These are phyloP conservation scores for Chrysoporthe deuterocubensis DNA, from an alignment of 2,329 filamentous ascomycete genomes.

Conservation along the genomic window DNA sequence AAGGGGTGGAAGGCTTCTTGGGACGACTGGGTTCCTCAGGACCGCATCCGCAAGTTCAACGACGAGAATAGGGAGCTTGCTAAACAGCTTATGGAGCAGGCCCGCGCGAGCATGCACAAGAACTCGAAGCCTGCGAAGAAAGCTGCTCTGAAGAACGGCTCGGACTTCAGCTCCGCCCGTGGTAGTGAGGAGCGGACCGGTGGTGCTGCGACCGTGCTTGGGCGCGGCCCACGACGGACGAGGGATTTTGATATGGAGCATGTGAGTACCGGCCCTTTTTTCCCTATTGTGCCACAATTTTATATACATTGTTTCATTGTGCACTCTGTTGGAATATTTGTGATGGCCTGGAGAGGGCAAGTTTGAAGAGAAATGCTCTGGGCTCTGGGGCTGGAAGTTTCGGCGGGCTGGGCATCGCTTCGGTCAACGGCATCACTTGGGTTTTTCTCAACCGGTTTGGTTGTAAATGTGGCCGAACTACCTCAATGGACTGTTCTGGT, in stretches of 20 bases:
- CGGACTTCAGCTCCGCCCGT: constrained; percentile 66
- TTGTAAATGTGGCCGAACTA: constrained; percentile 5
- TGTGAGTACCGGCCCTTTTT: constrained; percentile 55
- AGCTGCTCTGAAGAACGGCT: constrained; percentile 55
- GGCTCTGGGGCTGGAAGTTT: background rate
- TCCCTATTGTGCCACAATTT: constrained; percentile 20
- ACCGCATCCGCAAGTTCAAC: constrained; percentile 90
- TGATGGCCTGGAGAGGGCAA: background rate
- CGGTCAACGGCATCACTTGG: background rate
- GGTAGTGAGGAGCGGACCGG: constrained; percentile 79
- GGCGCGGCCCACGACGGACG: constrained; percentile 72
- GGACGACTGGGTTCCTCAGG: constrained; percentile 97
- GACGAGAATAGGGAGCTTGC: constrained; percentile 95
- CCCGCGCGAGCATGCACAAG: constrained; percentile 62
- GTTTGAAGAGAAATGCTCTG: background rate
- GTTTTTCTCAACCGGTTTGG: background rate
- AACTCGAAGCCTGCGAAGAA: constrained; percentile 45
- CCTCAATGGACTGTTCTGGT: background rate
- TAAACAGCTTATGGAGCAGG: constrained; percentile 70
- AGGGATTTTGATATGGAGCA: constrained; percentile 84
- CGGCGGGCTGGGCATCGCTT: background rate
- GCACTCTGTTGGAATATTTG: background rate
- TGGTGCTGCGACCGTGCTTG: constrained; percentile 61
- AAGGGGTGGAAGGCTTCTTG: constrained; percentile 99
- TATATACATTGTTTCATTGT: constrained; percentile 14